These are phyloP conservation scores for Mycotypha africana DNA, from an alignment of 371 early-diverging fungal genomes.

Conservation along the genomic window DNA sequence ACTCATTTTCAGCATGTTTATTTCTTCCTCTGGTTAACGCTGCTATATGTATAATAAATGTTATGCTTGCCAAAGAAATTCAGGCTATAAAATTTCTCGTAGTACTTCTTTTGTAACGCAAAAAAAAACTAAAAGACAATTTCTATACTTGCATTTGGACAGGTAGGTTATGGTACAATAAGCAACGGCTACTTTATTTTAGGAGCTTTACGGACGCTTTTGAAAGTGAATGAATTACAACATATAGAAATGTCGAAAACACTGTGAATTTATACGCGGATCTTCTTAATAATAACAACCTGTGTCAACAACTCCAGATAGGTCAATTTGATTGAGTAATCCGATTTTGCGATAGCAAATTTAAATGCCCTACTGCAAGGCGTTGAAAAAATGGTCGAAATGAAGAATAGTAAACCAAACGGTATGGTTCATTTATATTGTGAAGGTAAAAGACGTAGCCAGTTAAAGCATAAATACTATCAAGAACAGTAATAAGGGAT, in stretches of 20 bases:
- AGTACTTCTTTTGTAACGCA: too few relatives aligned
- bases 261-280: slow-evolving; percentile 39
- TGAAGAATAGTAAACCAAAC: slow-evolving; percentile 9
- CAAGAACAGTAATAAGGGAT: too few relatives aligned
- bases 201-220: slow-evolving; percentile 41
- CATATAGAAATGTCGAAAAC: slow-evolving; percentile 18
- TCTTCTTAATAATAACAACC: slow-evolving; percentile 32
- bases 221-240: slow-evolving; percentile 27
- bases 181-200: slow-evolving; percentile 26
- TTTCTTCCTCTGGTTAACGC: too few relatives aligned
- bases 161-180: slow-evolving; percentile 45
- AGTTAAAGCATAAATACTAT: not conserved
- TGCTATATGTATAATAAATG: too few relatives aligned
- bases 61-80: too few relatives aligned
- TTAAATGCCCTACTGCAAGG: slow-evolving; percentile 22
- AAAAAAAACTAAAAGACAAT: too few relatives aligned
- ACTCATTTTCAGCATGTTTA: too few relatives aligned
- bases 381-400: slow-evolving; percentile 14
- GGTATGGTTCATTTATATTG: slow-evolving; percentile 34
- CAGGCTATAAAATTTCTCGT: too few relatives aligned
- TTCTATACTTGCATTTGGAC: too few relatives aligned
- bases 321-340: slow-evolving; percentile 30
- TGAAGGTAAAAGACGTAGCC: slow-evolving; percentile 32
- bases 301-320: slow-evolving; percentile 26
- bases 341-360: slow-evolving; percentile 35